Percentiles rank a stretch among this genome's conserved stretches.
Evolutionary conservation across 2,329 filamentous ascomycete genomes (phyloP).

Genomic region (Fusarium sp.): DNA sequence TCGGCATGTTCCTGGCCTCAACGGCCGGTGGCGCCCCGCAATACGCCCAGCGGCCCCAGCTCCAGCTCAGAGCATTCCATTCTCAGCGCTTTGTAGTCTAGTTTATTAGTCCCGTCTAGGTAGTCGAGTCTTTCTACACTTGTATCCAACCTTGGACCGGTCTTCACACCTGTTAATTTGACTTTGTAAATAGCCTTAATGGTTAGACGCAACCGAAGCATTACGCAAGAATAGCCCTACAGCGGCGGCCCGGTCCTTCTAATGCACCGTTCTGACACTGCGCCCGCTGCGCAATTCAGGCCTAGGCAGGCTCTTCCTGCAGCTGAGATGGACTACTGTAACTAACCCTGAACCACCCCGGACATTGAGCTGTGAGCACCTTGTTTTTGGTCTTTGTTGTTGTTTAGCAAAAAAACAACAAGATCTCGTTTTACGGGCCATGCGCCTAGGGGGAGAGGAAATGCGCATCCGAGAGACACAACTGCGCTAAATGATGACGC

Average conservation of each 20-base stretch:
- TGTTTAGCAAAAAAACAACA: constrained; percentile 10
- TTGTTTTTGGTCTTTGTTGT: not conserved
- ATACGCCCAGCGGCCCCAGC: constrained; percentile 24
- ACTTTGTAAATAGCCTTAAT: constrained; percentile 36
- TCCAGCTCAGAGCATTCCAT: not conserved
- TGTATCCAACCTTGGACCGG: not conserved
- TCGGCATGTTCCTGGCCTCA: constrained; percentile 36
- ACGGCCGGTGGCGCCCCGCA: constrained; percentile 38
- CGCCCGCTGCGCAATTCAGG: not conserved
- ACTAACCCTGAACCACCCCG: not conserved
- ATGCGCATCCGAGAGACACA: constrained; percentile 14
- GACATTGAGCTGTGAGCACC: not conserved
- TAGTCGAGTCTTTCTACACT: not conserved
- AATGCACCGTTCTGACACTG: constrained; percentile 21
- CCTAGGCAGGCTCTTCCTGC: not conserved
- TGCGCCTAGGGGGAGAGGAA: constrained; percentile 16
- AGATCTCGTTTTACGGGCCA: constrained; percentile 11
- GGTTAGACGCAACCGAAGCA: constrained; percentile 9
- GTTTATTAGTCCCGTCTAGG: not conserved
- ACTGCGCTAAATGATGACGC: constrained; percentile 28
- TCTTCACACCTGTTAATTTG: not conserved
- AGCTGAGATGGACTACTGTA: constrained; percentile 5
- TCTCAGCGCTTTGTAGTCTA: not conserved
- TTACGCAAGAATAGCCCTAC: constrained; percentile 23
- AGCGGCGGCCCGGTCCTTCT: constrained; percentile 36